Base-by-base conservation (phyloP, 129 eudicot genomes). In the Flaveria ramosissima region DNA sequence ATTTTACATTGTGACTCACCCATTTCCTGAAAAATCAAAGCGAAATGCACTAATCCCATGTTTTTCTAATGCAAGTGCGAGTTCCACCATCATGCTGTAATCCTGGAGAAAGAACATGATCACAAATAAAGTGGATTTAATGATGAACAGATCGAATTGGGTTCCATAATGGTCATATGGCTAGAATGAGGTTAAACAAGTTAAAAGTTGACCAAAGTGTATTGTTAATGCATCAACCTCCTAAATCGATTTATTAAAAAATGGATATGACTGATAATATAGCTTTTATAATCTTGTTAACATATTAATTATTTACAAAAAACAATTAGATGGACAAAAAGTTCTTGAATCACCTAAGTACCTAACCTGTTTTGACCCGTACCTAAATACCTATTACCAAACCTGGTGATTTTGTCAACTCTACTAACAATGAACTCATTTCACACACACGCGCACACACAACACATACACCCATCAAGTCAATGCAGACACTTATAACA, bases 11-110 rank as follows among this genome's bases (percentile, higher is more conserved):
- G 14, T 61, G 76, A 43, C 86, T 74, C 81, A 90, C 98, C 98
- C 98, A 63, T 92, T 90, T 81, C 98, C 96, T 71, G 96, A 56
- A 81, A 92, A 90, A 68, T 92, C 97, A 74, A 92, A 92, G 66
- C 92, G 87, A 69, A 88, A 89, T 61, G 80, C 90, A 72, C 82
- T 48, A 26, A 70, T 51, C 61, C 61, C 59, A 46, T 24, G 24
- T 27, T 70, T 48, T 48, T 48, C 74, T 50, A 70, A 26, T 15
- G 61, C 74, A 48, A 47, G 27, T 3, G 74, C 45, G 13, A 70
- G 74, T 70, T 26, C 74, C 45, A 14, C 15, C 61, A 70, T 70
- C 74, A 70, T 47, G 15, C 21, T 47, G 32, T 47, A 48, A 2
- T 70, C 74, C 74, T 70, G 74, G 74, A 48, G 74, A 70, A 21